A percentile compares a stretch with the other conserved stretches of the same genome.
Evolutionary conservation across 805 yeast species (phyloP).

Genomic region (Candida rishiriensis): DNA sequence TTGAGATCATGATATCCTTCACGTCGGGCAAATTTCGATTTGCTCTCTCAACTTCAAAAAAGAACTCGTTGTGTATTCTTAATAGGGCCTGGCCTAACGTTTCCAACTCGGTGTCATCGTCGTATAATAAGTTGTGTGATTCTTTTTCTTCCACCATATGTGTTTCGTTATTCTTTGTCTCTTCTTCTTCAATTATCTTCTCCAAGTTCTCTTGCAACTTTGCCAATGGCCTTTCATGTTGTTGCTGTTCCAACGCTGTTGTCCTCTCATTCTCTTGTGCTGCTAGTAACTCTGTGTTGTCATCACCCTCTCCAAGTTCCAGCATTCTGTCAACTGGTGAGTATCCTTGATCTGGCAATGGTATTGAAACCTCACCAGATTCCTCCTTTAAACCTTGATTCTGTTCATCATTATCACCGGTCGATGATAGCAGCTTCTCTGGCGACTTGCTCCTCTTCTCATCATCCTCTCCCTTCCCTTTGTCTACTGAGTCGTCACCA

Average conservation of each 20-base stretch:
- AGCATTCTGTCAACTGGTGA: conserved; percentile 47
- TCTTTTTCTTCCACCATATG: conserved; percentile 18
- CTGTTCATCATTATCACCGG: conserved; percentile 1
- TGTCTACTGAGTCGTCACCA: conserved; percentile 21
- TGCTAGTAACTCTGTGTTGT: conserved; percentile 42
- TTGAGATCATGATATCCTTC: conserved; percentile 62
- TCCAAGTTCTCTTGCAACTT: conserved; percentile 73
- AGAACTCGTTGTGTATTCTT: conserved; percentile 66
- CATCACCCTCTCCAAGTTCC: conserved; percentile 48
- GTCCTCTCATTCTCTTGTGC: conserved; percentile 61
- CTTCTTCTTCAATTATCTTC: conserved; percentile 36
- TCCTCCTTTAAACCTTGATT: conserved; percentile 23
- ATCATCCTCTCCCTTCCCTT: conserved; percentile 3
- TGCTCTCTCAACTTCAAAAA: conserved; percentile 38
- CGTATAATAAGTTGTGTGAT: conserved; percentile 53
- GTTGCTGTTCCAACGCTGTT: conserved; percentile 72
- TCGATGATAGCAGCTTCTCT: background rate
- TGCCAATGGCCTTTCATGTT: conserved; percentile 79
- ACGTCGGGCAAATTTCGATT: conserved; percentile 49
- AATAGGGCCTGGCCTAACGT: conserved; percentile 58
- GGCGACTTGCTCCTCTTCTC: background rate
- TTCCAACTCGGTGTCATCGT: conserved; percentile 75
- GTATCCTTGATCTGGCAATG: conserved; percentile 24
- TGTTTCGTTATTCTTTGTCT: conserved; percentile 17
- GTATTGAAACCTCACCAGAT: conserved; percentile 15